Percentiles rank a stretch among this genome's conserved stretches.
These are phyloP conservation scores for Phaeotremella fagi DNA, from an alignment of 768 basidiomycete genomes.

Conservation along the genomic window DNA sequence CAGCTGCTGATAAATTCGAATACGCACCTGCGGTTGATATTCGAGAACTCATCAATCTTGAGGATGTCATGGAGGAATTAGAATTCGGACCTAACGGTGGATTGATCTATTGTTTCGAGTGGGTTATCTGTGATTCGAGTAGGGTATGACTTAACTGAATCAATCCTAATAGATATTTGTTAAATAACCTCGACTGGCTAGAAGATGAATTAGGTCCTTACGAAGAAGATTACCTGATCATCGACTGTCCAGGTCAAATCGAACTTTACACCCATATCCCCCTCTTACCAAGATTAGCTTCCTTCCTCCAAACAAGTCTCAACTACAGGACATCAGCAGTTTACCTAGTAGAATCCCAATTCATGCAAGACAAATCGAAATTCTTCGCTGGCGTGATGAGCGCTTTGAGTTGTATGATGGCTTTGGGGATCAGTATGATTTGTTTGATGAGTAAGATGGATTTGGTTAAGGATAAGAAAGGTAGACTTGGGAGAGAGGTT, in stretches of 20 bases:
- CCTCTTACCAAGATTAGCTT: constrained; percentile 85
- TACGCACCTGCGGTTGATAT: constrained; percentile 91
- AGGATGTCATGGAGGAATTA: constrained; percentile 94
- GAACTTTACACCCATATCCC: constrained; percentile 98
- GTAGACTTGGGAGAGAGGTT: constrained; percentile 61
- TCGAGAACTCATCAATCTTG: constrained; percentile 78
- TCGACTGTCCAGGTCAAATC: constrained; percentile 63
- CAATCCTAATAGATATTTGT: constrained; percentile 64
- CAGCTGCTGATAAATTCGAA: constrained; percentile 90
- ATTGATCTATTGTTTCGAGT: constrained; percentile 98
- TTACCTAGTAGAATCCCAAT: constrained; percentile 95
- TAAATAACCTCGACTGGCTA: constrained; percentile 97
- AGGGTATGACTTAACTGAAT: not conserved
- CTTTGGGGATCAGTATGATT: constrained; percentile 92
- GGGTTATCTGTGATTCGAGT: constrained; percentile 50
- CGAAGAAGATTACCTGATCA: constrained; percentile 80
- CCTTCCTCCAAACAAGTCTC: constrained; percentile 59
- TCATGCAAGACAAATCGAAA: constrained; percentile 99
- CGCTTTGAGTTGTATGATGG: constrained; percentile 99
- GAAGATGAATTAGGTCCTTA: constrained; percentile 91
- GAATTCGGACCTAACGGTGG: constrained; percentile 96
- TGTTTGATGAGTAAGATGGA: constrained; percentile 99
- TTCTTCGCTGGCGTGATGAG: constrained; percentile 96
- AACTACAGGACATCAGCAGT: constrained; percentile 81
- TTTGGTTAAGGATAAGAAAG: constrained; percentile 65